phyloP scores from a whole-genome alignment of 352 stramenopile genomes.

The Phytophthora pisi region DNA sequence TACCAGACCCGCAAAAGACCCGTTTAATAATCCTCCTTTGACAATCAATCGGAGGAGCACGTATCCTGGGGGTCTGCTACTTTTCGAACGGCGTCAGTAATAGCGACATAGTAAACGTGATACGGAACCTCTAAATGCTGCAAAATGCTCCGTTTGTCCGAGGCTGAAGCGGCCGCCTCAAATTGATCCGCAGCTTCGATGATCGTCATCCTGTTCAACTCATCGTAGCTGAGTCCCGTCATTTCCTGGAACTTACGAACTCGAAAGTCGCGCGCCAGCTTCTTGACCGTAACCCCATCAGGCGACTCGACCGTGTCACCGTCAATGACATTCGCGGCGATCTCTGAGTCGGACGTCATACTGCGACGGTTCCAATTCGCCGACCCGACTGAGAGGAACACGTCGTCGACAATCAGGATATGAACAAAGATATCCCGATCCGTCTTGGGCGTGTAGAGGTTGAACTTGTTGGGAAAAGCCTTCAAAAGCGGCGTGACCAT shows the following conservation, averaged over 20 bases:
- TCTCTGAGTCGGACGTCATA: neutral
- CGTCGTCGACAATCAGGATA: neutral
- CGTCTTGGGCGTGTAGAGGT: neutral
- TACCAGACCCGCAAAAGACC: too few species aligned
- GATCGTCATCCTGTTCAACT: slow-evolving; percentile 55
- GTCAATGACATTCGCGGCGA: slow-evolving; percentile 19
- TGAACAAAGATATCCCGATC: neutral
- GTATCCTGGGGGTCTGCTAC: slow-evolving; percentile 27
- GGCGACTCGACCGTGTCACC: slow-evolving; percentile 23
- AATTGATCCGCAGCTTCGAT: slow-evolving; percentile 44
- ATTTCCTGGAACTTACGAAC: slow-evolving; percentile 68
- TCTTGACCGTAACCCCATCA: slow-evolving; percentile 34
- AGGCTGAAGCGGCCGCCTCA: slow-evolving; percentile 4
- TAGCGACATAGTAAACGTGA: slow-evolving; percentile 29
- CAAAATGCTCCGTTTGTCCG: too few species aligned
- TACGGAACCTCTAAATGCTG: slow-evolving; percentile 2
- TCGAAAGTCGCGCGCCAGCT: slow-evolving; percentile 54
- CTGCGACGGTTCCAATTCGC: neutral
- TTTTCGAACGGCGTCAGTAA: slow-evolving; percentile 22
- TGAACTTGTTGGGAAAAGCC: neutral
- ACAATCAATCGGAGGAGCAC: neutral
- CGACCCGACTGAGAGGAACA: neutral
- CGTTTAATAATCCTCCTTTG: too few species aligned
- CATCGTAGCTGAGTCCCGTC: slow-evolving; percentile 45
- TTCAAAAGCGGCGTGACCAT: neutral